phyloP scores from a whole-genome alignment of 768 basidiomycete genomes.

The Mycena chlorophos region DNA sequence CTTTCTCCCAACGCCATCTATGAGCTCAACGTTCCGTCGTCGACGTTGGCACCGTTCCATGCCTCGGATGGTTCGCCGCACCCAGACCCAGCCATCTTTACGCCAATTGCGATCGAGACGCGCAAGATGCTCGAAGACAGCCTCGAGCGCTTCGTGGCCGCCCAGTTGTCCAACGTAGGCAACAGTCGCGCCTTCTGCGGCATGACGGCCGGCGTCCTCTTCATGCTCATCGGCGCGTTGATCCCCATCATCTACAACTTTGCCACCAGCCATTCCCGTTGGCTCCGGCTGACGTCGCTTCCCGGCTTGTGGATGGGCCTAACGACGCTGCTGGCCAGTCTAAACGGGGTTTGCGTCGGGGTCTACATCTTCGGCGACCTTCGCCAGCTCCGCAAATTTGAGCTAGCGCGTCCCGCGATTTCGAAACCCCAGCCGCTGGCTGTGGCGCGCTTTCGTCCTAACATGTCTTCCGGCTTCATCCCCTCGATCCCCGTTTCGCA shows the following conservation, averaged over 20 bases:
- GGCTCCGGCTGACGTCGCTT: constrained; percentile 59
- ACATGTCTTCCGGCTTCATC: constrained; percentile 27
- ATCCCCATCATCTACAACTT: constrained; percentile 52
- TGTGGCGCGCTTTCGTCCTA: constrained; percentile 22
- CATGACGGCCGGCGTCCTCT: constrained; percentile 58
- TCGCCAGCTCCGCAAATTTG: constrained; percentile 74
- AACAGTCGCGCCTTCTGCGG: constrained; percentile 70
- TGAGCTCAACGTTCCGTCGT: constrained; percentile 70
- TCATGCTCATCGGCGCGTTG: constrained; percentile 48
- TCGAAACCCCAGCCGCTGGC: constrained; percentile 47
- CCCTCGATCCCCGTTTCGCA: constrained; percentile 19
- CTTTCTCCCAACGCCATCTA: constrained; percentile 70
- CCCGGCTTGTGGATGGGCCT: constrained; percentile 74
- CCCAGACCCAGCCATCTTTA: constrained; percentile 67
- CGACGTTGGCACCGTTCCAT: constrained; percentile 63
- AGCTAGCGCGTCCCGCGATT: constrained; percentile 69
- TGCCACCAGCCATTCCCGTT: constrained; percentile 46
- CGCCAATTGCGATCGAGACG: constrained; percentile 57
- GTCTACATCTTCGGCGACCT: constrained; percentile 81
- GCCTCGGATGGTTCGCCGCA: constrained; percentile 44
- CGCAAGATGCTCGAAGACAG: constrained; percentile 61
- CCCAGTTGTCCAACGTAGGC: constrained; percentile 72
- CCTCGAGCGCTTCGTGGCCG: constrained; percentile 64
- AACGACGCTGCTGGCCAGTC: constrained; percentile 57
- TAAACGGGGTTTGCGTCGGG: constrained; percentile 76